Percentiles rank a stretch among this genome's conserved stretches.
Conservation (phyloP, 129 eudicot species). For the Artemisia tridentata region DNA sequence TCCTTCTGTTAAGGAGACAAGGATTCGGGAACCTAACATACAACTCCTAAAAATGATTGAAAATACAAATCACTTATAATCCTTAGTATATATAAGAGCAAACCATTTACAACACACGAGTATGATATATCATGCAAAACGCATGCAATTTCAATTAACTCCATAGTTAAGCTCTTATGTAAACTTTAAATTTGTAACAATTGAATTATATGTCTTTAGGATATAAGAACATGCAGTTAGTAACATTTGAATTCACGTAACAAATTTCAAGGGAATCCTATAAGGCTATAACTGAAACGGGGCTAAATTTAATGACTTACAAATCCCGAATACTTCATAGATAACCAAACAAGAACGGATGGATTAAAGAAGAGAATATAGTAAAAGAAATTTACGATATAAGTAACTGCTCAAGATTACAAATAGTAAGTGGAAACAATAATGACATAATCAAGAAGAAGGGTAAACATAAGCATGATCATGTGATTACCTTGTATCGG, state of each 20-base stretch:
- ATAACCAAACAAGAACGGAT: constrained; percentile 10
- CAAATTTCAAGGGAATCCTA: not conserved
- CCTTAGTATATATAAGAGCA: not conserved
- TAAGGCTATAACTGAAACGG: constrained; percentile 12
- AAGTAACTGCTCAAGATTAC: not conserved
- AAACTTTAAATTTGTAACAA: too few species aligned
- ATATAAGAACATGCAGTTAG: not conserved
- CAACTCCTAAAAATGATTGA: not conserved
- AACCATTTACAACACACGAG: too few species aligned
- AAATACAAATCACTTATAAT: not conserved
- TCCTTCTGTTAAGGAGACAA: not conserved
- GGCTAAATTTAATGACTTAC: not conserved
- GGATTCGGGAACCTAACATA: not conserved
- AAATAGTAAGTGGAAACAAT: not conserved
- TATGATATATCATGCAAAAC: too few species aligned
- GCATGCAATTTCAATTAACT: too few species aligned
- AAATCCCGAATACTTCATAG: not conserved
- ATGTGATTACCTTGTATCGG: constrained; percentile 6
- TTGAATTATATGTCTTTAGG: not conserved
- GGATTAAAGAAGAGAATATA: not conserved
- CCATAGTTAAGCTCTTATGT: too few species aligned
- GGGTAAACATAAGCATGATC: not conserved
- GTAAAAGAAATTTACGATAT: not conserved
- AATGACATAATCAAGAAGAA: not conserved
- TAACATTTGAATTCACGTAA: not conserved